Percentiles rank a stretch among this genome's conserved stretches.
phyloP scores from a whole-genome alignment of 163 green algal species.

The Chloroidium sp. region DNA sequence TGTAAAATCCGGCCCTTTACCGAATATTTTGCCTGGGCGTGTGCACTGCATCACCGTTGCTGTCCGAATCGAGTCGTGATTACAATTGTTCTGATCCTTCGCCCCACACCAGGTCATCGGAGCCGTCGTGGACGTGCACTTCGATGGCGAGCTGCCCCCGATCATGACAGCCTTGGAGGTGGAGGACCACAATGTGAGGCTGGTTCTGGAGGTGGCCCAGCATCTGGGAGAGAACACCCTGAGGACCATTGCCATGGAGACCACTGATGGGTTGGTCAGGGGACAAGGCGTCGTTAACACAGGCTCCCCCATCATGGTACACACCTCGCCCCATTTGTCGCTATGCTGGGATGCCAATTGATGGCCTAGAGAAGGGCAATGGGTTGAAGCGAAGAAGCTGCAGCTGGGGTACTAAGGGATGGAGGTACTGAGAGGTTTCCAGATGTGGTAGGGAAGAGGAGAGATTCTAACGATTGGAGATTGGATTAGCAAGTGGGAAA shows the following conservation, averaged over 20 bases:
- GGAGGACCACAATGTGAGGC: conserved; percentile 72
- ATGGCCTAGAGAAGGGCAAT: too few relatives aligned
- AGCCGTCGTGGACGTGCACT: conserved; percentile 98
- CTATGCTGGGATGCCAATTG: not conserved
- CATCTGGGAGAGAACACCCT: conserved; percentile 98
- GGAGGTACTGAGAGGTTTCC: too few relatives aligned
- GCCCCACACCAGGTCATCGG: conserved; percentile 77
- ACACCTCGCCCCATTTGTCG: not conserved
- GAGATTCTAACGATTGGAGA: too few relatives aligned
- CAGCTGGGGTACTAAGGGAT: too few relatives aligned
- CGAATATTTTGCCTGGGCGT: too few relatives aligned
- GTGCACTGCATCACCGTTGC: too few relatives aligned
- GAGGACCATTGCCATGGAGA: conserved; percentile 98
- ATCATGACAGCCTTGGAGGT: conserved; percentile 93
- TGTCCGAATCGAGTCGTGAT: too few relatives aligned
- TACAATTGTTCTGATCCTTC: too few relatives aligned
- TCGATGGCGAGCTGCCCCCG: conserved; percentile 87
- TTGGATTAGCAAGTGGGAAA: too few relatives aligned
- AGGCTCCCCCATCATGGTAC: conserved; percentile 83
- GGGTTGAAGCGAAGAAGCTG: too few relatives aligned
- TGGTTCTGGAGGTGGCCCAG: conserved; percentile 97
- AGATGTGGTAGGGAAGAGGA: too few relatives aligned
- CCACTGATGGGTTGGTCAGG: conserved; percentile 90
- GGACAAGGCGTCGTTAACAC: conserved; percentile 92
- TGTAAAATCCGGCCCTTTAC: too few relatives aligned